Percentiles rank a stretch among this genome's conserved stretches.
phyloP scores from a whole-genome alignment of 1,139 yeast genomes.

The Pichia sp. region DNA sequence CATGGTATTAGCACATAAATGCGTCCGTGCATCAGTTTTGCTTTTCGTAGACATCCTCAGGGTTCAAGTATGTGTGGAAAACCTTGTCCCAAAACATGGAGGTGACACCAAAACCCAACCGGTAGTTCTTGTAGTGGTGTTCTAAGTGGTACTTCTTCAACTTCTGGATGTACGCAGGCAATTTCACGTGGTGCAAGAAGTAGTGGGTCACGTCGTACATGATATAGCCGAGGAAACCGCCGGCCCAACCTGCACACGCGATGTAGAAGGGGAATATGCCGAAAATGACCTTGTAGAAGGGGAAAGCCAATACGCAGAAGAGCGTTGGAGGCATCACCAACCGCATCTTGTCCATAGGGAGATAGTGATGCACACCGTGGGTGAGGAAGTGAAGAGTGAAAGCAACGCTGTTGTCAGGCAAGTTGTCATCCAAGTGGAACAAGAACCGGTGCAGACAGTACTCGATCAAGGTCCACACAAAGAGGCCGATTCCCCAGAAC shows the following conservation, averaged over 20 bases:
- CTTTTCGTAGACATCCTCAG: slow-evolving; percentile 32
- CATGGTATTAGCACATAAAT: neutral
- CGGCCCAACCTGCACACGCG: slow-evolving; percentile 78
- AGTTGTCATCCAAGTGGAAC: slow-evolving; percentile 82
- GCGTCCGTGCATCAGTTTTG: slow-evolving; percentile 19
- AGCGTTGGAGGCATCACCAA: slow-evolving; percentile 95
- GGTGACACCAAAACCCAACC: slow-evolving; percentile 94
- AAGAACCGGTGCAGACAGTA: slow-evolving; percentile 83
- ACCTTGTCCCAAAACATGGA: slow-evolving; percentile 90
- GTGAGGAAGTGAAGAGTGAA: slow-evolving; percentile 81
- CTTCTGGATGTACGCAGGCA: slow-evolving; percentile 72
- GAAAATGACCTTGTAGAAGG: slow-evolving; percentile 59
- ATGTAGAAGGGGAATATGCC: slow-evolving; percentile 51
- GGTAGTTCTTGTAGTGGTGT: slow-evolving; percentile 96
- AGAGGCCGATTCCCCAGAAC: slow-evolving; percentile 60
- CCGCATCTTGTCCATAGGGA: slow-evolving; percentile 93
- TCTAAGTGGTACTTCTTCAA: slow-evolving; percentile 88
- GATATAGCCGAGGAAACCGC: slow-evolving; percentile 92
- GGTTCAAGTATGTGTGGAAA: slow-evolving; percentile 63
- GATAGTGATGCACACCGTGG: slow-evolving; percentile 95
- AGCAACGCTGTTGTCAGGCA: slow-evolving; percentile 76
- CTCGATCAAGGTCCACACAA: slow-evolving; percentile 90
- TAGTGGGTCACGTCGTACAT: slow-evolving; percentile 88
- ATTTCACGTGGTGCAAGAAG: slow-evolving; percentile 77
- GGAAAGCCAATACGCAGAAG: slow-evolving; percentile 53